A percentile compares a stretch with the other conserved stretches of the same genome.
Evolutionary conservation across 83 land plant species (phyloP).

Genomic region (Isoetes engelmannii): DNA sequence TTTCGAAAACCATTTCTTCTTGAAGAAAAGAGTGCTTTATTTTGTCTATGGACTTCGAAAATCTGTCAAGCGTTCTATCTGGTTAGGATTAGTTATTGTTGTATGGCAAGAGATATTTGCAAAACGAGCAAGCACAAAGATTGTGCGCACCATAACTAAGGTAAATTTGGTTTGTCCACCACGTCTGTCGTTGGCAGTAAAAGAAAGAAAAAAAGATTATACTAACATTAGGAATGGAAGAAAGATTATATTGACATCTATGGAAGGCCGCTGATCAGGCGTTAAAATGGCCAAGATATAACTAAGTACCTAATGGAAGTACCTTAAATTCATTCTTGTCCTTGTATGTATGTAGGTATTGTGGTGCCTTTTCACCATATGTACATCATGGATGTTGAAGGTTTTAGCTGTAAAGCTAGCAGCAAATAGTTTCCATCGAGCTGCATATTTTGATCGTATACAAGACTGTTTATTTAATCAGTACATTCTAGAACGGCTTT

Average conservation of each 20-base stretch:
- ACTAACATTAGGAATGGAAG: background rate
- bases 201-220: background rate
- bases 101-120: conserved; percentile 34
- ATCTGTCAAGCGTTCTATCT: conserved; percentile 36
- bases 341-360: conserved; percentile 14
- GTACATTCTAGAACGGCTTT: conserved; percentile 30
- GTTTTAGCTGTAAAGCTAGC: conserved; percentile 29
- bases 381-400: conserved; percentile 34
- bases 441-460: conserved; percentile 40
- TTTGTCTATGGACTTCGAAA: conserved; percentile 37
- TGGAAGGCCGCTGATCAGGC: too few relatives aligned
- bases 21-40: conserved; percentile 42
- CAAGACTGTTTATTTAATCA: conserved; percentile 41
- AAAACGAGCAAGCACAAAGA: conserved; percentile 1
- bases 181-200: background rate
- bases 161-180: background rate
- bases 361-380: conserved; percentile 37
- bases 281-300: too few relatives aligned
- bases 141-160: conserved; percentile 34
- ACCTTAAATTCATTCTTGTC: too few relatives aligned
- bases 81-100: conserved; percentile 31
- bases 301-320: too few relatives aligned
- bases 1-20: conserved; percentile 30
- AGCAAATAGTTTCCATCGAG: conserved; percentile 40
- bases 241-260: too few relatives aligned